Evolutionary conservation across 2,329 filamentous ascomycete genomes (phyloP).

Genomic region (Fusarium nurragi): DNA sequence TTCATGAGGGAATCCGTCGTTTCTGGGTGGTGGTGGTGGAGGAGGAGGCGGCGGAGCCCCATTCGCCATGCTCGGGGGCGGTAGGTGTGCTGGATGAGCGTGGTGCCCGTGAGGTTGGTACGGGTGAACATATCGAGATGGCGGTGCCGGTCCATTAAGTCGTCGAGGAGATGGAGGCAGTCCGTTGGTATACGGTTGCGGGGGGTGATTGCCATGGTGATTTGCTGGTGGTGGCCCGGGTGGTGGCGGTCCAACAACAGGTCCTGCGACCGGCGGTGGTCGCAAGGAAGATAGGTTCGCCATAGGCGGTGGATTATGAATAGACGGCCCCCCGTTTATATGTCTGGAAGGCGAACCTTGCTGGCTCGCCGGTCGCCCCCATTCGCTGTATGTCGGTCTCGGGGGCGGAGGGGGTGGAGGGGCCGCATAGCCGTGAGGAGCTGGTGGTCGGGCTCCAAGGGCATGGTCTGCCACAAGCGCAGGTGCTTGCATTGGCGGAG

Average conservation of each 20-base stretch:
- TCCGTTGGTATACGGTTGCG: conserved; percentile 53
- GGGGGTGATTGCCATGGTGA: conserved; percentile 51
- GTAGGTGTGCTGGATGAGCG: conserved; percentile 19
- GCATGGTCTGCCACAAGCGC: conserved; percentile 41
- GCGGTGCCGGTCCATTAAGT: conserved; percentile 53
- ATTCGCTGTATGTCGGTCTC: conserved; percentile 53
- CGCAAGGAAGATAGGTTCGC: conserved; percentile 58
- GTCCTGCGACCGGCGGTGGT: conserved; percentile 58
- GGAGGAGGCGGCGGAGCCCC: conserved; percentile 43
- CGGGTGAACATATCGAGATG: conserved; percentile 54
- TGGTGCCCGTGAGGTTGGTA: conserved; percentile 47
- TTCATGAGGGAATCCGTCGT: conserved; percentile 53
- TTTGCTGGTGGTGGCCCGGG: conserved; percentile 54
- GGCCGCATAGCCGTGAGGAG: conserved; percentile 44
- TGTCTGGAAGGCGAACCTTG: conserved; percentile 60
- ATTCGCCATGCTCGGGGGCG: not conserved
- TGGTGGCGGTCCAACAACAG: conserved; percentile 54
- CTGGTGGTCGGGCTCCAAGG: conserved; percentile 43
- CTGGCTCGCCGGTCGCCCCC: conserved; percentile 61
- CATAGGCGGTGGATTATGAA: conserved; percentile 46
- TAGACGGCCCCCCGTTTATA: conserved; percentile 58
- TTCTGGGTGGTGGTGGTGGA: conserved; percentile 41
- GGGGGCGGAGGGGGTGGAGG: conserved; percentile 44
- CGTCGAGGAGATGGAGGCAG: conserved; percentile 61
- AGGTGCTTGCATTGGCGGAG: conserved; percentile 38